Conservation (phyloP, 352 stramenopile genomes). For the Paralagenidium karlingii region DNA sequence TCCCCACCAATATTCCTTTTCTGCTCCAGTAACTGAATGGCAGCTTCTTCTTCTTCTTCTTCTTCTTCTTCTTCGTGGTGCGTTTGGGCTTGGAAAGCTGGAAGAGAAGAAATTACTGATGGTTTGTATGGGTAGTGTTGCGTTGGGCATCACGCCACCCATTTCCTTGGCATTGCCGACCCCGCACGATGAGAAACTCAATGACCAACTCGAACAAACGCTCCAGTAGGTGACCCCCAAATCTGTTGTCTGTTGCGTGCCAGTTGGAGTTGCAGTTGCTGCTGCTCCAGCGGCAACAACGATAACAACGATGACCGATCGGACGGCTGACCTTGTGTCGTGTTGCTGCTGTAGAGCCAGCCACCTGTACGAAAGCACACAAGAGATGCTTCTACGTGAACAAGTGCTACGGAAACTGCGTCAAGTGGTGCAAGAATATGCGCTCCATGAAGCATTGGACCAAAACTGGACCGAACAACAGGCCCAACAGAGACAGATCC, state of each 20-base stretch:
- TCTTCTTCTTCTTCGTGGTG: too few species aligned
- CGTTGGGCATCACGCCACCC: slow-evolving; percentile 34
- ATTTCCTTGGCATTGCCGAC: slow-evolving; percentile 58
- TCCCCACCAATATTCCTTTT: too few species aligned
- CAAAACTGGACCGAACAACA: slow-evolving; percentile 28
- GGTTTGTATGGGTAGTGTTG: neutral
- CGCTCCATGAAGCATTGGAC: slow-evolving; percentile 41
- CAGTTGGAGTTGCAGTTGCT: neutral
- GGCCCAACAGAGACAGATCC: slow-evolving; percentile 18
- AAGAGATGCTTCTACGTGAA: slow-evolving; percentile 50
- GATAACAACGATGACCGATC: neutral
- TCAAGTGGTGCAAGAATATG: slow-evolving; percentile 62
- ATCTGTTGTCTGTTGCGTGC: too few species aligned
- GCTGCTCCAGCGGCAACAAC: neutral
- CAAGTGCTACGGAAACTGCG: slow-evolving; percentile 48
- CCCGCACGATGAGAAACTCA: slow-evolving; percentile 49
- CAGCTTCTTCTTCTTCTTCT: too few species aligned
- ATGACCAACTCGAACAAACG: slow-evolving; percentile 47
- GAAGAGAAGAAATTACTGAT: neutral
- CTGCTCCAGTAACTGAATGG: too few species aligned
- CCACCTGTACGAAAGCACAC: slow-evolving; percentile 59
- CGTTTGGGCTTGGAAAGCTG: neutral
- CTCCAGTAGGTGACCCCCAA: too few species aligned
- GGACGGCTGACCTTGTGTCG: neutral
- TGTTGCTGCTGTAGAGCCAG: slow-evolving; percentile 21